Conservation (phyloP, 257 asterid species). For the Parsonsia alboflavescens region DNA sequence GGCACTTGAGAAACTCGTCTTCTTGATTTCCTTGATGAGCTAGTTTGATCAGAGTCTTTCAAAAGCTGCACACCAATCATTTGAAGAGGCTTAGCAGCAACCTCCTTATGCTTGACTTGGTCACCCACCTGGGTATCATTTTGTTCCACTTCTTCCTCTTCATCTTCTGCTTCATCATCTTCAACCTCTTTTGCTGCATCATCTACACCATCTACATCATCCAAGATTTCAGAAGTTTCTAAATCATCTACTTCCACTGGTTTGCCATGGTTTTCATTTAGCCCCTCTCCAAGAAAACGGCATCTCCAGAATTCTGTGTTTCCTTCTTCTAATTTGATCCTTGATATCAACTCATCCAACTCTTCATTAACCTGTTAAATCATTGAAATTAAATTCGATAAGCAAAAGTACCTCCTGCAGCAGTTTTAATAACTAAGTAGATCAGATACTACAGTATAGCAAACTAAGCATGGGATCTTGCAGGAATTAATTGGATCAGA, state of each 20-base stretch:
- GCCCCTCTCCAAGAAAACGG: constrained; percentile 93
- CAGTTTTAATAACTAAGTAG: background rate
- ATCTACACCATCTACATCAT: constrained; percentile 38
- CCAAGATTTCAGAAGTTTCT: constrained; percentile 43
- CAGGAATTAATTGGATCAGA: constrained; percentile 5
- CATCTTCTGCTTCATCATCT: constrained; percentile 68
- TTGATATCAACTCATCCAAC: constrained; percentile 84
- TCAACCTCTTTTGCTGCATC: constrained; percentile 60
- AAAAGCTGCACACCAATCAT: constrained; percentile 96
- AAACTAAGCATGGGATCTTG: background rate
- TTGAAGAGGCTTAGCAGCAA: constrained; percentile 73
- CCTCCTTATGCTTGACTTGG: constrained; percentile 76
- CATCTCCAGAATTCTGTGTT: constrained; percentile 95
- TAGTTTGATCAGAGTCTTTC: constrained; percentile 72
- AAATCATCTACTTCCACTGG: constrained; percentile 46
- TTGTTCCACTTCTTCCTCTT: constrained; percentile 70
- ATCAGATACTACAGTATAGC: background rate
- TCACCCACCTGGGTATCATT: constrained; percentile 68
- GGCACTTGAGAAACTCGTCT: constrained; percentile 58
- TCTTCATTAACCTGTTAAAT: constrained; percentile 73
- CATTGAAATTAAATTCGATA: constrained; percentile 1
- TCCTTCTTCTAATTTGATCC: constrained; percentile 91
- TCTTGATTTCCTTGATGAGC: constrained; percentile 71
- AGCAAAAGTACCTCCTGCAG: constrained; percentile 6
- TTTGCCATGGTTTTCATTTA: constrained; percentile 54